phyloP scores from a whole-genome alignment of 164 flowering plant species.

The Echeveria elegans region DNA sequence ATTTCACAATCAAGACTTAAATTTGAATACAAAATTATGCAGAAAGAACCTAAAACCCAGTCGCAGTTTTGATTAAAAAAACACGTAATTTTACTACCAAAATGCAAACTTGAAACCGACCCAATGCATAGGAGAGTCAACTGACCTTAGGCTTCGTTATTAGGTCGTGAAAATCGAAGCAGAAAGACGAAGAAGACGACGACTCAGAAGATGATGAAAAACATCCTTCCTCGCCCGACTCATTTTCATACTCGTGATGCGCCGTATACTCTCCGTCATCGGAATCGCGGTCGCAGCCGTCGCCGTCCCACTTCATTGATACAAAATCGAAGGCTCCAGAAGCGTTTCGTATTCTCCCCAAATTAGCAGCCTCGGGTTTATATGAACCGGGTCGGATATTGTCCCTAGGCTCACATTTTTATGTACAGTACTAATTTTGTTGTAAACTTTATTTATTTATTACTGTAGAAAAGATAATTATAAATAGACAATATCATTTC shows the following conservation, averaged over 20 bases:
- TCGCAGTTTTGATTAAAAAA: neutral
- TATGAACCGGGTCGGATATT: too few species aligned
- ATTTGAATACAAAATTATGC: too few species aligned
- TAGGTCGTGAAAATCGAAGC: conserved; percentile 7
- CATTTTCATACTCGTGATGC: neutral
- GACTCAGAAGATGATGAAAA: neutral
- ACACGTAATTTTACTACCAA: neutral
- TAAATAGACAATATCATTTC: too few species aligned
- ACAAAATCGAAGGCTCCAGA: neutral
- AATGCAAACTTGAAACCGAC: neutral
- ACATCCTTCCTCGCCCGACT: neutral
- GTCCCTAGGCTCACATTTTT: too few species aligned
- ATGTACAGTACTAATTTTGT: too few species aligned
- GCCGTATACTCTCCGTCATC: neutral
- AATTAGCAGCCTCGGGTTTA: too few species aligned
- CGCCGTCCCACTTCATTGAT: neutral
- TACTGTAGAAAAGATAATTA: too few species aligned
- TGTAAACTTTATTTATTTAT: too few species aligned
- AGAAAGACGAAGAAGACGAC: neutral
- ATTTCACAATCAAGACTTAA: neutral
- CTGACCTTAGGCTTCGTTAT: neutral
- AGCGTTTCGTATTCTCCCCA: neutral
- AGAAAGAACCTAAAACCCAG: too few species aligned
- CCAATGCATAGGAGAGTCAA: neutral
- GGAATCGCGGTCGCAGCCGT: neutral